These are phyloP conservation scores for Monosporozyma solicola DNA, from an alignment of 805 yeast species.

Conservation along the genomic window DNA sequence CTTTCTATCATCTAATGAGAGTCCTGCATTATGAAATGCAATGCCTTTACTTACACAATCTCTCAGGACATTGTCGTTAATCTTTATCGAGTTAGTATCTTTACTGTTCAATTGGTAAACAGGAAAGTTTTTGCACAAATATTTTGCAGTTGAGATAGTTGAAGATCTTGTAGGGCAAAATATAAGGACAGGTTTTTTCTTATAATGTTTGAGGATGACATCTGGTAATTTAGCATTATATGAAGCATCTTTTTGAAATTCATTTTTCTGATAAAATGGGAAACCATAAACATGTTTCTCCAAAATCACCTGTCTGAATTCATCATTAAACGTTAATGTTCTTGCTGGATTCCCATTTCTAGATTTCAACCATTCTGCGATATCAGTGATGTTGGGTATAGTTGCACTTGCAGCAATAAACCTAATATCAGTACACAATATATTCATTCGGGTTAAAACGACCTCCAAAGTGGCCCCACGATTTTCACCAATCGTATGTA, in stretches of 20 bases:
- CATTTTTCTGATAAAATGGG: constrained; percentile 31
- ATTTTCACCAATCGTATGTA: constrained; percentile 38
- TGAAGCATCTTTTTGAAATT: constrained; percentile 39
- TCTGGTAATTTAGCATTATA: constrained; percentile 36
- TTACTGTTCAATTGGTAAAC: neutral
- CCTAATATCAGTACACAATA: constrained; percentile 30
- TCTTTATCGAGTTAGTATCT: neutral
- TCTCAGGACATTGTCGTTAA: constrained; percentile 8
- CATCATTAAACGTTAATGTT: constrained; percentile 38
- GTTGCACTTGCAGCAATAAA: constrained; percentile 45
- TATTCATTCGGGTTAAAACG: constrained; percentile 40
- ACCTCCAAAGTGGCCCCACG: constrained; percentile 44
- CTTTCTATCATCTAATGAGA: constrained; percentile 38
- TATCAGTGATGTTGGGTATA: constrained; percentile 42
- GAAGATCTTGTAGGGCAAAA: constrained; percentile 49
- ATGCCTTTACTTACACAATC: constrained; percentile 31
- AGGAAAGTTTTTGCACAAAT: constrained; percentile 18
- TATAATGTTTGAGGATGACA: constrained; percentile 33
- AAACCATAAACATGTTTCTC: constrained; percentile 38
- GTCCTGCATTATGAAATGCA: constrained; percentile 54
- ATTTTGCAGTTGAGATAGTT: constrained; percentile 39
- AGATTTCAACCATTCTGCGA: constrained; percentile 38
- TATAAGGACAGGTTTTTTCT: constrained; percentile 37
- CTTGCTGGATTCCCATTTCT: constrained; percentile 22
- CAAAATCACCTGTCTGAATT: constrained; percentile 38